These are phyloP conservation scores for Auricularia auricula-judae DNA, from an alignment of 768 basidiomycete species.

Conservation along the genomic window DNA sequence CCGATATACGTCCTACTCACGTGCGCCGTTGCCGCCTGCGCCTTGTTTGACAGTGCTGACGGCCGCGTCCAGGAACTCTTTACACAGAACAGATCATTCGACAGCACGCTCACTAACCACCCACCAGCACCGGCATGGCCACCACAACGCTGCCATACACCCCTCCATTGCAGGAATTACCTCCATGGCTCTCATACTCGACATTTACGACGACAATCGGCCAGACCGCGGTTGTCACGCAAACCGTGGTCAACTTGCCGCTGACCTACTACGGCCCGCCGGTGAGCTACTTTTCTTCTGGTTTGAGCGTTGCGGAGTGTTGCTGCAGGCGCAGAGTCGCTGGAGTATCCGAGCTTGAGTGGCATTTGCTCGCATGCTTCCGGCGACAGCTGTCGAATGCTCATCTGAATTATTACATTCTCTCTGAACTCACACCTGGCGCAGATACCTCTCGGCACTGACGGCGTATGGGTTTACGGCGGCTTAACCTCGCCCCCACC, in stretches of 20 bases:
- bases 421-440: neutral
- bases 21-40: neutral
- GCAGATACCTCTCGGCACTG: constrained; percentile 63
- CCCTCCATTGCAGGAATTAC: constrained; percentile 37
- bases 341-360: too few relatives aligned
- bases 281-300: constrained; percentile 34
- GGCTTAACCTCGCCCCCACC: constrained; percentile 58
- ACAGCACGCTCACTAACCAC: too few relatives aligned
- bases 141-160: neutral
- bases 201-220: constrained; percentile 27
- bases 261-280: constrained; percentile 77
- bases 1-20: neutral
- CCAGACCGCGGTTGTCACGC: constrained; percentile 18
- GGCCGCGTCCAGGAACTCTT: neutral
- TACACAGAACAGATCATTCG: neutral
- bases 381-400: neutral
- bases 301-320: neutral
- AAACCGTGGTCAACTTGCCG: constrained; percentile 49
- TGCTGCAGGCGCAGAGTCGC: too few relatives aligned
- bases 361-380: neutral
- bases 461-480: constrained; percentile 58
- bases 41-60: neutral
- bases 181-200: constrained; percentile 59
- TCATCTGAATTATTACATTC: neutral
- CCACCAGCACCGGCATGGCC: neutral